Evolutionary conservation across 2,329 filamentous ascomycete genomes (phyloP).

Genomic region (Beauveria pseudobassiana): DNA sequence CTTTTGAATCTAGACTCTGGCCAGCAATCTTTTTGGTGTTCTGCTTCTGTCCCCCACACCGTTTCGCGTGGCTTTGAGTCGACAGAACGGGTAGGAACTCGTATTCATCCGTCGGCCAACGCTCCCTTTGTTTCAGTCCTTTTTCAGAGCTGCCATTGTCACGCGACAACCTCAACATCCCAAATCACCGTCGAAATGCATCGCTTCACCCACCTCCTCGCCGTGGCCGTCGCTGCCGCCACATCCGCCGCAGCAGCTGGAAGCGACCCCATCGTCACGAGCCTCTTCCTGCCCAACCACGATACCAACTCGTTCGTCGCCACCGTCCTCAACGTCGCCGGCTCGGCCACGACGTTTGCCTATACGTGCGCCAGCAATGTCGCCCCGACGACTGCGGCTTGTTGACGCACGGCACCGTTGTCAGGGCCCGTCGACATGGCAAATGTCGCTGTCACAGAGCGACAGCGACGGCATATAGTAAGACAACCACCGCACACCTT

Average conservation of each 20-base stretch:
- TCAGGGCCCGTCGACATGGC: constrained; percentile 23
- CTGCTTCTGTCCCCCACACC: neutral
- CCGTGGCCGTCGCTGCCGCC: constrained; percentile 18
- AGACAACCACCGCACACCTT: neutral
- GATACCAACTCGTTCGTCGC: constrained; percentile 19
- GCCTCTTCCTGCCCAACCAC: constrained; percentile 21
- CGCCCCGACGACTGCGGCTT: constrained; percentile 20
- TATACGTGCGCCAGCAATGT: constrained; percentile 19
- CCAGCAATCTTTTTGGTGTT: neutral
- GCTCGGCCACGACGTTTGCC: constrained; percentile 23
- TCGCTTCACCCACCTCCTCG: constrained; percentile 21
- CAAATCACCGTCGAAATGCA: constrained; percentile 14
- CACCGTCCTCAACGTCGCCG: constrained; percentile 23
- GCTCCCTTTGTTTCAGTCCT: neutral
- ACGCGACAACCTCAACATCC: neutral
- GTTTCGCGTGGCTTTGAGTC: neutral
- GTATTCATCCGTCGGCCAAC: neutral
- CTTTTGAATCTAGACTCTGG: neutral
- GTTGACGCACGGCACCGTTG: constrained; percentile 16
- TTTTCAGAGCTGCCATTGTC: neutral
- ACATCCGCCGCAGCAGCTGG: constrained; percentile 19
- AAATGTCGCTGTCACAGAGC: constrained; percentile 13
- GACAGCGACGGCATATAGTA: constrained; percentile 15
- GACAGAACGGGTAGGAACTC: neutral
- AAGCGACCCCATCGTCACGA: constrained; percentile 15